Percentiles rank a stretch among this genome's conserved stretches.
phyloP scores from a whole-genome alignment of 2,329 filamentous ascomycete species.

The Plenodomus tracheiphilus region DNA sequence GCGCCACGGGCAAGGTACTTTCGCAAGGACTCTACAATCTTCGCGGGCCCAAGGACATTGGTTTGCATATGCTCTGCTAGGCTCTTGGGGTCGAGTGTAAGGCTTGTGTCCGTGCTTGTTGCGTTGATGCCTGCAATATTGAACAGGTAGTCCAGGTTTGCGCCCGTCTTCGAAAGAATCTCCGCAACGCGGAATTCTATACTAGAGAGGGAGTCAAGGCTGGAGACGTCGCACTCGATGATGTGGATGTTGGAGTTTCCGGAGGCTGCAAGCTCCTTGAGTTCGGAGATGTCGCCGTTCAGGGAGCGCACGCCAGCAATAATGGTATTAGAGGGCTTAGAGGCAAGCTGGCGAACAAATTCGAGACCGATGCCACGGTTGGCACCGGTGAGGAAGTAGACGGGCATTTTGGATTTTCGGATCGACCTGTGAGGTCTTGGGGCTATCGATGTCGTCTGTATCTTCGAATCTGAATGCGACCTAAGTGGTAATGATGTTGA shows the following conservation, averaged over 20 bases:
- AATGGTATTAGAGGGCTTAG: conserved; percentile 39
- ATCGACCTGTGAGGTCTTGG: neutral
- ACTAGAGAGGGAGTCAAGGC: conserved; percentile 33
- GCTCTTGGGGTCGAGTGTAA: conserved; percentile 44
- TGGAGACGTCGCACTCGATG: conserved; percentile 47
- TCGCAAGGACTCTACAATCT: conserved; percentile 47
- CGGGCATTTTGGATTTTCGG: conserved; percentile 25
- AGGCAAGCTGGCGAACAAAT: conserved; percentile 36
- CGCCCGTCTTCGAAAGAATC: conserved; percentile 36
- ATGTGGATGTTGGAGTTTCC: conserved; percentile 43
- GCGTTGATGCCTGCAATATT: conserved; percentile 50
- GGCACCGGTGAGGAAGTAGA: conserved; percentile 39
- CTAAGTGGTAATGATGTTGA: neutral
- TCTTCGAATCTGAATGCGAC: neutral
- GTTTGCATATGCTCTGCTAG: conserved; percentile 48
- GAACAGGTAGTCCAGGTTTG: conserved; percentile 49
- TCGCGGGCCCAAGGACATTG: conserved; percentile 55
- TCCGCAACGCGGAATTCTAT: conserved; percentile 42
- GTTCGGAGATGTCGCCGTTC: conserved; percentile 30
- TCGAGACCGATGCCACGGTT: conserved; percentile 40
- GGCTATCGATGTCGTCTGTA: neutral
- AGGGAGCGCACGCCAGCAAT: conserved; percentile 47
- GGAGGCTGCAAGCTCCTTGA: conserved; percentile 26
- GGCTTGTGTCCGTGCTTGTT: conserved; percentile 40
- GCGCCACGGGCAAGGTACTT: conserved; percentile 35